Base-by-base conservation (phyloP, 805 yeast species). In the Ascoidea asiatica region DNA sequence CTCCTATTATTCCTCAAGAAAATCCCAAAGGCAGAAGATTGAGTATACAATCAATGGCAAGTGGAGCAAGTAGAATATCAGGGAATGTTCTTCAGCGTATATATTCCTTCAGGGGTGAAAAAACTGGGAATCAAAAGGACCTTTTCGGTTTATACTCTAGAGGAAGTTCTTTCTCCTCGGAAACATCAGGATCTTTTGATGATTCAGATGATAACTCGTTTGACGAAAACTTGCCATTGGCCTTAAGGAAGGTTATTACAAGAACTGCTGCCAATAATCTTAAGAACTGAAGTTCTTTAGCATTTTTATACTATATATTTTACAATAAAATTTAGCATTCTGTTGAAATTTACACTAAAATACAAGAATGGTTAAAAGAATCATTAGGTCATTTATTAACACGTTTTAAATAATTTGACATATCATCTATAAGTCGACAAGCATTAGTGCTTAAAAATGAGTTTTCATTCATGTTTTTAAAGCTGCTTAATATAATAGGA, bases 201-300 rank as follows among this genome's bases (percentile, higher is more conserved):
- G 51, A 52, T 19, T 45, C 50, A 3, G 47, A 46, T 18, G 48
- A 51, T 2, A 37, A 21, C 3, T 7, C 15, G 7, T 33, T 47
- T 5, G 56, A 54, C 21, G 62, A 58, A 17, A 67, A 64, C 11
- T 45, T 66, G 8, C 72, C 72, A 6, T 44, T 65, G 20, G 65
- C 67, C 1, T 48, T 66, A 43, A 64, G 62, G 53, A 62, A 57
- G 48, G 61, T 65, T 17, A 55, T 64, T 5, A 58, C 60, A 40
- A 58, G 52, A 33, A 58, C 53, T 44, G 13, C 42, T 11, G 15
- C 19, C 5, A 38, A 38, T 13, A 38, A 15, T 37, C n/a, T n/a
- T n/a, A n/a, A n/a, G n/a, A n/a, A n/a, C n/a, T n/a, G n/a, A n/a
- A n/a, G n/a, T n/a, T n/a, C n/a, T n/a, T n/a, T n/a, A n/a, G n/a